These are phyloP conservation scores for Coniella vitis DNA, from an alignment of 2,329 filamentous ascomycete genomes.

Conservation along the genomic window DNA sequence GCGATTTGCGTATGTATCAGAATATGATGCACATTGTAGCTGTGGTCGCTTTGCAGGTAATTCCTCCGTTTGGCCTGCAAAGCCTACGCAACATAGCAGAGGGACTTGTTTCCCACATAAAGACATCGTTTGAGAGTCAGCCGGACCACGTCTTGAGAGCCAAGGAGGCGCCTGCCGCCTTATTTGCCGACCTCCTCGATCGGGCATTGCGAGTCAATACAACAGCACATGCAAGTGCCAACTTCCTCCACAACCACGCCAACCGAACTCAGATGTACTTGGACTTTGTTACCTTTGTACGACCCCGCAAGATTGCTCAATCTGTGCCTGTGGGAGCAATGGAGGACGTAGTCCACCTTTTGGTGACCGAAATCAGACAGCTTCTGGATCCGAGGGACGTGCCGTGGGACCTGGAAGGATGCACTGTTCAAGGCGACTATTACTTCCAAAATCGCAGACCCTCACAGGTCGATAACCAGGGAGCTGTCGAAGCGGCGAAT, in stretches of 20 bases:
- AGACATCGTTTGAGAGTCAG: constrained; percentile 76
- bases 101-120: constrained; percentile 72
- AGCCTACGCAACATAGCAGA: constrained; percentile 83
- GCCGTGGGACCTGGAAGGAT: constrained; percentile 56
- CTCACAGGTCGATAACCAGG: constrained; percentile 30
- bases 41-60: constrained; percentile 82
- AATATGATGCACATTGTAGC: constrained; percentile 92
- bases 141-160: constrained; percentile 80
- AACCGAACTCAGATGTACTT: constrained; percentile 94
- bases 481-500: constrained; percentile 46
- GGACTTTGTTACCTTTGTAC: constrained; percentile 71
- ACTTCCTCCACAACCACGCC: constrained; percentile 81
- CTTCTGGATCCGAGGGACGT: constrained; percentile 63
- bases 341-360: constrained; percentile 58
- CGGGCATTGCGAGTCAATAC: constrained; percentile 87
- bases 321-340: constrained; percentile 56
- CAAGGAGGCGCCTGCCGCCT: constrained; percentile 78
- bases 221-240: constrained; percentile 87
- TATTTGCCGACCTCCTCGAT: constrained; percentile 81
- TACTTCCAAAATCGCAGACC: constrained; percentile 40
- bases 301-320: constrained; percentile 56
- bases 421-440: constrained; percentile 54
- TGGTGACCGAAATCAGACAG: constrained; percentile 61
- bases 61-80: constrained; percentile 80
- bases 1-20: constrained; percentile 92